Conservation (phyloP, 2,329 filamentous ascomycete genomes). For the Colletotrichum lupini region DNA sequence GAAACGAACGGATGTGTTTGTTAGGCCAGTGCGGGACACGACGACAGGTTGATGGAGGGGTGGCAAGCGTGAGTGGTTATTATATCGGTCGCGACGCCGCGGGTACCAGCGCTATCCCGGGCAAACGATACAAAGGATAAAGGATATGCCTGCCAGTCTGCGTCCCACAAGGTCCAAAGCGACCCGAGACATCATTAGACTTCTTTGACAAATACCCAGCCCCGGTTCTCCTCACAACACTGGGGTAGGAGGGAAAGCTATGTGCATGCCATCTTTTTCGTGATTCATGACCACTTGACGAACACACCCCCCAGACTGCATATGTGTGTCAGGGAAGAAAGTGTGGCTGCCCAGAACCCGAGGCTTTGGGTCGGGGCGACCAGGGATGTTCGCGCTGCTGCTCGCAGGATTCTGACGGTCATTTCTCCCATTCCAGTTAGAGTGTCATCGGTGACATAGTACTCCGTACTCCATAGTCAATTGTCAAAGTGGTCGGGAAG, state of each 20-base stretch:
- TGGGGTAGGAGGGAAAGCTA: not conserved
- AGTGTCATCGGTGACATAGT: not conserved
- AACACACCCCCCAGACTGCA: slow-evolving; percentile 21
- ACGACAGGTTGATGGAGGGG: slow-evolving; percentile 3
- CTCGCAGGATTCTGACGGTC: slow-evolving; percentile 15
- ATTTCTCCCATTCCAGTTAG: slow-evolving; percentile 3
- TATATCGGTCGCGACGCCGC: slow-evolving; percentile 29
- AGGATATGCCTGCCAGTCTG: slow-evolving; percentile 33
- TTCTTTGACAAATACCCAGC: slow-evolving; percentile 36
- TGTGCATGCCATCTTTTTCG: slow-evolving; percentile 3
- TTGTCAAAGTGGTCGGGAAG: not conserved
- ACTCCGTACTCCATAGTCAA: not conserved
- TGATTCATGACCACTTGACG: slow-evolving; percentile 29
- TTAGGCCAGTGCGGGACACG: slow-evolving; percentile 22
- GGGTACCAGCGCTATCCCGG: slow-evolving; percentile 26
- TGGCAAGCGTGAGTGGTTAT: slow-evolving; percentile 29
- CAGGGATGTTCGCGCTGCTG: not conserved
- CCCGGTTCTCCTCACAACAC: slow-evolving; percentile 10
- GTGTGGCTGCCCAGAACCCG: slow-evolving; percentile 35
- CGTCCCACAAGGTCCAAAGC: slow-evolving; percentile 11
- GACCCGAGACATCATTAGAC: slow-evolving; percentile 34
- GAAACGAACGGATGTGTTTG: not conserved
- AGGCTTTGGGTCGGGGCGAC: slow-evolving; percentile 33
- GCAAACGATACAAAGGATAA: slow-evolving; percentile 33
- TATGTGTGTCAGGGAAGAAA: slow-evolving; percentile 31